These are phyloP conservation scores for Solanum virginianum DNA, from an alignment of 257 asterid species.

Conservation along the genomic window DNA sequence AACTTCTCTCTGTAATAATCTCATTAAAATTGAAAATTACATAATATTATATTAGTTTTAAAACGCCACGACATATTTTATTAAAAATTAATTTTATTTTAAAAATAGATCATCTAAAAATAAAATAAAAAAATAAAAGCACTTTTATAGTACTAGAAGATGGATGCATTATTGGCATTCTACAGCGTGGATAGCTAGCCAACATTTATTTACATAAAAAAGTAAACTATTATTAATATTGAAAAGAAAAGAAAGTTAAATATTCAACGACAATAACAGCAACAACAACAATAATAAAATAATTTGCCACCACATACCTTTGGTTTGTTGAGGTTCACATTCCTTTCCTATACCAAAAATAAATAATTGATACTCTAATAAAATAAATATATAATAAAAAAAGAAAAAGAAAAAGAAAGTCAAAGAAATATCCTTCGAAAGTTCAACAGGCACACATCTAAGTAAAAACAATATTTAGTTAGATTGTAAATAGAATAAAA, in stretches of 20 bases:
- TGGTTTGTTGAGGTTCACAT: not conserved
- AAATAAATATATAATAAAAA: too few relatives aligned
- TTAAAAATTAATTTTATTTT: too few relatives aligned
- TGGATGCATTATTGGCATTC: not conserved
- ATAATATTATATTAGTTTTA: not conserved
- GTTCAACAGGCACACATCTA: not conserved
- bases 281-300: too few relatives aligned
- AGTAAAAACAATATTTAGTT: not conserved
- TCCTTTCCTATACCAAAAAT: not conserved
- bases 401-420: too few relatives aligned
- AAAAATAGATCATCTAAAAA: not conserved
- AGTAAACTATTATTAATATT: not conserved
- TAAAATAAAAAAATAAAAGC: not conserved
- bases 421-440: not conserved
- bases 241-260: not conserved
- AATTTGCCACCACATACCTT: not conserved
- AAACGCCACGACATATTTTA: too few relatives aligned
- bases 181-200: not conserved
- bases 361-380: too few relatives aligned
- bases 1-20: not conserved
- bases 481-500: not conserved
- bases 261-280: not conserved
- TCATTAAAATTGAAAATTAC: not conserved
- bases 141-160: not conserved
- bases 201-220: not conserved